Evolutionary conservation across 208 protist genomes (phyloP).

Genomic region (Leishmania arabica): DNA sequence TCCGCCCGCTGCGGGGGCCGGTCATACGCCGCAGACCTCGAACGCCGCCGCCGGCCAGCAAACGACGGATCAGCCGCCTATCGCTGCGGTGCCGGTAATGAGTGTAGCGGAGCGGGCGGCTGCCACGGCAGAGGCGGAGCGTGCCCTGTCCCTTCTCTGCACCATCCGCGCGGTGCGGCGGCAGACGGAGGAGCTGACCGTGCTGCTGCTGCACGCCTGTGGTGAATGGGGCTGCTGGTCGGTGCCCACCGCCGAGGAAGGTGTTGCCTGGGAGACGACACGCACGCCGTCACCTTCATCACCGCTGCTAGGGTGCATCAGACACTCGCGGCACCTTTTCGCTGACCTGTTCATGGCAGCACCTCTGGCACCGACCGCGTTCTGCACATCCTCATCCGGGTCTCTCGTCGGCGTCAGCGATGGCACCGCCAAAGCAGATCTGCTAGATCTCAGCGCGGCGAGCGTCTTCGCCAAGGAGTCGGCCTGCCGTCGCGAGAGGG

Average conservation of each 20-base stretch:
- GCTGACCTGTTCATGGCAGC: neutral
- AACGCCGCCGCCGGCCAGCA: neutral
- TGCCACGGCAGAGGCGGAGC: slow-evolving; percentile 25
- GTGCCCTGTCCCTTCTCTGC: slow-evolving; percentile 40
- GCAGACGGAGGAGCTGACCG: slow-evolving; percentile 61
- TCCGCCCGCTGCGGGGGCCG: neutral
- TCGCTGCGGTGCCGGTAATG: neutral
- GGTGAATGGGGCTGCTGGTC: slow-evolving; percentile 62
- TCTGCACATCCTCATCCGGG: neutral
- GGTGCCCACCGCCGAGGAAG: neutral
- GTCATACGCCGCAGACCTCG: neutral
- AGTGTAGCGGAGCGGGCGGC: neutral
- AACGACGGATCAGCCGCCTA: neutral
- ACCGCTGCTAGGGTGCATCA: neutral
- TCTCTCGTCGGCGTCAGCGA: neutral
- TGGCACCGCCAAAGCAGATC: neutral
- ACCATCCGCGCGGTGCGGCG: slow-evolving; percentile 48
- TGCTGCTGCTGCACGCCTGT: slow-evolving; percentile 49
- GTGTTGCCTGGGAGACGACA: neutral
- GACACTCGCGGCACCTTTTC: neutral
- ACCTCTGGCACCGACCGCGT: neutral
- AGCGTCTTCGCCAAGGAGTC: neutral
- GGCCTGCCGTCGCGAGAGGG: neutral
- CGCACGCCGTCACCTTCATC: neutral
- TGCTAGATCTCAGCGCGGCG: neutral